Percentiles rank a stretch among this genome's conserved stretches.
Evolutionary conservation across 306 rosid genomes (phyloP).

Genomic region (Lupinus albus): DNA sequence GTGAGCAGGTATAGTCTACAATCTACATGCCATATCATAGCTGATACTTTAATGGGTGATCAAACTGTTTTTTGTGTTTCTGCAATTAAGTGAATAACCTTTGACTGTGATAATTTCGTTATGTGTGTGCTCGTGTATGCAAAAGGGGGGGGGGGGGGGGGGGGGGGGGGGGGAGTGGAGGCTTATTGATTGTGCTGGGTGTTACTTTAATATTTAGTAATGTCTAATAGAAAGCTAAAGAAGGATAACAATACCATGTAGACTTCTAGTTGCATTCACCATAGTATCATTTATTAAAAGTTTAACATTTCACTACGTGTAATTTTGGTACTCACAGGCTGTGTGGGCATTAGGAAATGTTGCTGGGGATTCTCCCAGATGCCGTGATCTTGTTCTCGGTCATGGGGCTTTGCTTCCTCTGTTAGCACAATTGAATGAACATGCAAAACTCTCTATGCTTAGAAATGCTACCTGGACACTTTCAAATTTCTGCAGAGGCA

Average conservation of each 20-base stretch:
- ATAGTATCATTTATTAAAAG: not conserved
- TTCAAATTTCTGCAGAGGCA: slow-evolving; percentile 95
- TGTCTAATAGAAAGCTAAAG: not conserved
- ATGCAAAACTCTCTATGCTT: slow-evolving; percentile 93
- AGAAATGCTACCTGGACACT: slow-evolving; percentile 97
- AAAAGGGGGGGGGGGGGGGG: not conserved
- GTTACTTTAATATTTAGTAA: too few relatives aligned
- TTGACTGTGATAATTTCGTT: not conserved
- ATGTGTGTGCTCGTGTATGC: not conserved
- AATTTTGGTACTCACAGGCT: slow-evolving; percentile 56
- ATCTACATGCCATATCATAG: not conserved
- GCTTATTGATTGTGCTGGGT: not conserved
- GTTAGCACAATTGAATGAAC: slow-evolving; percentile 83
- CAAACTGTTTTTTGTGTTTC: not conserved
- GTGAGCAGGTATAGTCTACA: slow-evolving; percentile 67
- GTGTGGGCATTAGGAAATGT: slow-evolving; percentile 97
- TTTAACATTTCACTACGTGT: slow-evolving; percentile 8
- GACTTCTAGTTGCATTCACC: not conserved
- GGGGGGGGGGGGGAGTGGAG: not conserved
- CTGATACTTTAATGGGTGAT: not conserved
- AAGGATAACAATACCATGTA: slow-evolving; percentile 1
- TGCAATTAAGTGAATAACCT: not conserved
- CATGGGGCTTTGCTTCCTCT: slow-evolving; percentile 85
- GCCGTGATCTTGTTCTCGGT: slow-evolving; percentile 90
- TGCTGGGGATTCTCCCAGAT: slow-evolving; percentile 94